Evolutionary conservation across 305 asterid species (phyloP).

Genomic region (Fraxinus albicans): DNA sequence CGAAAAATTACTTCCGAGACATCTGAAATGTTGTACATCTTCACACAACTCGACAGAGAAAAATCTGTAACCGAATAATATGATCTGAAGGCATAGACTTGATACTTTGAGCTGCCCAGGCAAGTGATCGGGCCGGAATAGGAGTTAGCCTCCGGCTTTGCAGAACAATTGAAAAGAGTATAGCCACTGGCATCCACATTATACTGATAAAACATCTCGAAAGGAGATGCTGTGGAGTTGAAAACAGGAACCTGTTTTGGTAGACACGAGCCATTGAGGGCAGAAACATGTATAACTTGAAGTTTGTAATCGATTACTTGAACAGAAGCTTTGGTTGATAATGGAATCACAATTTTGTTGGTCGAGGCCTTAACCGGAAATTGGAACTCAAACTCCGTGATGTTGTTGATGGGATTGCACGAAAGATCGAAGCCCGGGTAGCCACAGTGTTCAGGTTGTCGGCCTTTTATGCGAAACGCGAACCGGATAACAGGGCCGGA

Average conservation of each 20-base stretch:
- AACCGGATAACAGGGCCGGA: slow-evolving; percentile 43
- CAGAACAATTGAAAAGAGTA: slow-evolving; percentile 45
- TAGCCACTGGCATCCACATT: slow-evolving; percentile 11
- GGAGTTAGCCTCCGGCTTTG: neutral
- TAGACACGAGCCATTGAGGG: slow-evolving; percentile 36
- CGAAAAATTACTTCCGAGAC: slow-evolving; percentile 20
- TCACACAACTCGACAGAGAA: slow-evolving; percentile 26
- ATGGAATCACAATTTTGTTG: slow-evolving; percentile 34
- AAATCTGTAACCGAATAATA: slow-evolving; percentile 16
- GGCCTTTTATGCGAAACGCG: slow-evolving; percentile 39
- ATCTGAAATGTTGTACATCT: slow-evolving; percentile 42
- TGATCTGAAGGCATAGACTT: slow-evolving; percentile 30
- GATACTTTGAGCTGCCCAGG: slow-evolving; percentile 24
- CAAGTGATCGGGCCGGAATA: slow-evolving; percentile 26
- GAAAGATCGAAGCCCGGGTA: slow-evolving; percentile 48
- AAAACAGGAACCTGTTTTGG: slow-evolving; percentile 29
- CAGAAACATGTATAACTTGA: slow-evolving; percentile 34
- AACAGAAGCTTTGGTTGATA: slow-evolving; percentile 33
- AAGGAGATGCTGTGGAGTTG: slow-evolving; percentile 32
- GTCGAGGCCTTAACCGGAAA: slow-evolving; percentile 40
- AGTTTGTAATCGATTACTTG: slow-evolving; percentile 33
- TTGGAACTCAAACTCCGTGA: slow-evolving; percentile 38
- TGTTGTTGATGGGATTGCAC: slow-evolving; percentile 33
- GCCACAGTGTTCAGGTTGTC: slow-evolving; percentile 42
- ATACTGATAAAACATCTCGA: slow-evolving; percentile 20